phyloP scores from a whole-genome alignment of 2,329 filamentous ascomycete genomes.

The Arthrobotrys pseudoclavata region DNA sequence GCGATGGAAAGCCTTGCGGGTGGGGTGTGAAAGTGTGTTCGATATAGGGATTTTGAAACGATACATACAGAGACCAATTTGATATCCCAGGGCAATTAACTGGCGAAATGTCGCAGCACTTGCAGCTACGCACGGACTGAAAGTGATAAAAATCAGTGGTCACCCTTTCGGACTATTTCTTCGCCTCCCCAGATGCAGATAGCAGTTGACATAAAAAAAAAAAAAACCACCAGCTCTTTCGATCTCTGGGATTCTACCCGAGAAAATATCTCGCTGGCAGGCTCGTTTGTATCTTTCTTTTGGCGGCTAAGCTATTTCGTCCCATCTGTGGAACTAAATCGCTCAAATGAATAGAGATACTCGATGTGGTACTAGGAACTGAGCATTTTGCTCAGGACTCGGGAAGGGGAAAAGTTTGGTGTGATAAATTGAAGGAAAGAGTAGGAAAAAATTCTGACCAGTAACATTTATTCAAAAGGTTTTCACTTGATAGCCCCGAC shows the following conservation, averaged over 20 bases:
- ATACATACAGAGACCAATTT: constrained; percentile 42
- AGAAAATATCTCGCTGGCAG: constrained; percentile 47
- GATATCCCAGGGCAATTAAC: constrained; percentile 44
- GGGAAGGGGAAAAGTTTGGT: constrained; percentile 35
- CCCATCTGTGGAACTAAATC: constrained; percentile 57
- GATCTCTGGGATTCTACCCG: constrained; percentile 41
- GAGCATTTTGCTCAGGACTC: constrained; percentile 18
- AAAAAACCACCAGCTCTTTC: constrained; percentile 19
- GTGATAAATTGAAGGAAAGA: constrained; percentile 34
- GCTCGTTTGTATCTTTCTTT: constrained; percentile 47
- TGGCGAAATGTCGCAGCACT: constrained; percentile 29
- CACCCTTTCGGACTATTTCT: constrained; percentile 59
- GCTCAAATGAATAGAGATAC: constrained; percentile 40
- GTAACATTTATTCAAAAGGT: constrained; percentile 30
- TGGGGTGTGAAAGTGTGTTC: constrained; percentile 40
- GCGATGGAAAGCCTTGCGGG: constrained; percentile 47
- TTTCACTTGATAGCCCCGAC: constrained; percentile 40
- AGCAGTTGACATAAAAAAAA: constrained; percentile 45
- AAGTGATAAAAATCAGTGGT: constrained; percentile 39
- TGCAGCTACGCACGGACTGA: constrained; percentile 49
- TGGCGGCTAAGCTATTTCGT: constrained; percentile 58
- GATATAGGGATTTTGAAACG: constrained; percentile 51
- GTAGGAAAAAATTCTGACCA: constrained; percentile 32
- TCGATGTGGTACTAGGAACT: constrained; percentile 28
- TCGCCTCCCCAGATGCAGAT: constrained; percentile 41